Evolutionary conservation across 352 stramenopile genomes (phyloP), one percentile per base, ranked within the genome.

Genomic region (Phytopythium oedochilum): DNA sequence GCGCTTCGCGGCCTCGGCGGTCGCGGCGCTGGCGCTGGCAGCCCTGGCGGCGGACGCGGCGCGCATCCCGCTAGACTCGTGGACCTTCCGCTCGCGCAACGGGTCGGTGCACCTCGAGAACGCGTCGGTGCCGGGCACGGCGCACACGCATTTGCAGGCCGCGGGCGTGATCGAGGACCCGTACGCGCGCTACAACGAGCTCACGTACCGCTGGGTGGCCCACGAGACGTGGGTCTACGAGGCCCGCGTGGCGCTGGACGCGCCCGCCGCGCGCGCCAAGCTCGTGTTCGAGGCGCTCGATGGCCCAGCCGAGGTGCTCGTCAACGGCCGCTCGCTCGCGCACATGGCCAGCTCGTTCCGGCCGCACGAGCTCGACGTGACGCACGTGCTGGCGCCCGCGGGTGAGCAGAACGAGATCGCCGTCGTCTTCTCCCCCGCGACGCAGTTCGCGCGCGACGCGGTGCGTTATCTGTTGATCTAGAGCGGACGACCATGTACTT

Each of bases 161-260:
- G 78, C 75, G 11, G 75, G 78, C 9, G 36, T 92, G 40, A 73
- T 96, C 38, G 51, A 62, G 0, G 76, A 91, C 28, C 82, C 84
- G 28, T 86, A 92, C 57, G 66, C 63, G 32, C 74, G 83, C 20
- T 91, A 75, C 67, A 88, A 94, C 45, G 86, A 96, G 66, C 68
- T 61, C 45, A 66, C 66, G 31, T 77, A 87, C 49, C 50, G 71
- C 25, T 96, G 83, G 83, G 57, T 94, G 6, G 80, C 78, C 22
- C 35, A 55, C 17, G 73, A 89, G 39, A 87, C 71, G 55, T 96
- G 86, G 86, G 61, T 72, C 15, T 96, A 94, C 66, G 70, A 88
- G 63, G 81, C 75, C 15, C 38, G 64, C 0, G 58, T 87, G 49
- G 60, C 61, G 15, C 53, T 88, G 18, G 15, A 59, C n/a, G 28